Percentiles rank a stretch among this genome's conserved stretches.
Evolutionary conservation across 2,329 filamentous ascomycete species (phyloP).

Genomic region (Pseudogymnoascus sp.): DNA sequence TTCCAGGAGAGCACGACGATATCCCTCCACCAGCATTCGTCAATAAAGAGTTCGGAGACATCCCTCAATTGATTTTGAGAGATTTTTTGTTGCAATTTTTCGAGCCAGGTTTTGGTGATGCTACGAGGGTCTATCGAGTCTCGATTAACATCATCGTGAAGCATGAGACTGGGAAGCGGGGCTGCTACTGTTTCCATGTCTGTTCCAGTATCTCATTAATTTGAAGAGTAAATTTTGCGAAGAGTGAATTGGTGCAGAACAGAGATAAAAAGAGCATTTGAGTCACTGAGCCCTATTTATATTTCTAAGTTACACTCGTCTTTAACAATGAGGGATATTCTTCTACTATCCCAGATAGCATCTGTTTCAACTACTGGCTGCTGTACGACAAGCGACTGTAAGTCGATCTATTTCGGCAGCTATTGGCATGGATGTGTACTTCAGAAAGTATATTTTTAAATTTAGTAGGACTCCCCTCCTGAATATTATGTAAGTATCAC

Average conservation of each 20-base stretch:
- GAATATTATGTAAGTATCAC: no score
- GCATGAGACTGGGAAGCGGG: background rate
- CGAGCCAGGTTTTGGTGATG: background rate
- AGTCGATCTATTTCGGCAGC: background rate
- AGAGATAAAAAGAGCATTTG: background rate
- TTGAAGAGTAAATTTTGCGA: background rate
- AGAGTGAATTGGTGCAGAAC: background rate
- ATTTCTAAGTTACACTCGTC: background rate
- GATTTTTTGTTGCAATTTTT: background rate
- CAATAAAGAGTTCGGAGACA: background rate
- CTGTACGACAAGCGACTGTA: background rate
- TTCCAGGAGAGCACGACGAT: background rate
- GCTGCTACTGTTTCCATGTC: background rate
- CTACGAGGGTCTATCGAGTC: background rate
- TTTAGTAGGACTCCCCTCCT: no score
- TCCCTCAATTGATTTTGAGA: background rate
- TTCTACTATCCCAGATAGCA: background rate
- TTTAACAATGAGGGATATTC: background rate
- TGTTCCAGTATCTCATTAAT: background rate
- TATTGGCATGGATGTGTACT: background rate
- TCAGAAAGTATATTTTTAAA: no score
- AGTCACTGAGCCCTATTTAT: background rate
- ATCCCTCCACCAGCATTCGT: background rate
- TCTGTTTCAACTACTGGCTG: background rate
- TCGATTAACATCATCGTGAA: background rate